Base-by-base conservation (phyloP, 1,284 basidiomycete species). In the Leccinum fuscescens region DNA sequence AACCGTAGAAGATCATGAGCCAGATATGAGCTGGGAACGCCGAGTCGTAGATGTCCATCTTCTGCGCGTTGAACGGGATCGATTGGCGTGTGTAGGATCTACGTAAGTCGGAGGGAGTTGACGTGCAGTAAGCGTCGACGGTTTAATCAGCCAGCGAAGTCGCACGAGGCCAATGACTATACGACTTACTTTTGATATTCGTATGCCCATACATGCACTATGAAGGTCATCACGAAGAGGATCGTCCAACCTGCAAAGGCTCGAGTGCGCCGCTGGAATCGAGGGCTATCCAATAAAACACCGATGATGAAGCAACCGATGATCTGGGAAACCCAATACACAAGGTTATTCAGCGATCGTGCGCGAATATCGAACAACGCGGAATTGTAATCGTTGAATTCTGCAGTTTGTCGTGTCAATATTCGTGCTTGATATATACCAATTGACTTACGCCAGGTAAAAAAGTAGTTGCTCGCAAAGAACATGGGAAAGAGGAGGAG, bases 161-260 rank as follows among this genome's bases (percentile, higher is more conserved):
- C 20, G 17, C 20, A 9, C n/a, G 12, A 39, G 2, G 8, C 24
- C 2, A 33, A 50, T 2, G 24, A 22, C 24, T 8, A 20, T 4
- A 3, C 8, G 17, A 69, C 74, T 54, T 54, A 82, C 82, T 68
- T 77, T 63, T 84, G 82, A 62, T 83, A 83, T 63, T 80, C 76
- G 65, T 79, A 84, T 0, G 76, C 76, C 78, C 81, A 82, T 6
- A 75, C 76, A 64, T 84, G 82, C 11, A 83, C 78, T 37, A 77
- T 70, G 62, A 83, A 79, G 17, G 80, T 77, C 71, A 83, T 78
- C 42, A 69, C 56, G 17, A 83, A 63, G 11, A 84, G 70, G 49
- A 83, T 71, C 3, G 54, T 52, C 79, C 82, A 82, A 7, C 77
- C 81, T 1, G 68, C 58, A 67, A 82, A 81, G 1, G 83, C 83